phyloP scores from a whole-genome alignment of 768 basidiomycete genomes.

The Rickenella mellea region DNA sequence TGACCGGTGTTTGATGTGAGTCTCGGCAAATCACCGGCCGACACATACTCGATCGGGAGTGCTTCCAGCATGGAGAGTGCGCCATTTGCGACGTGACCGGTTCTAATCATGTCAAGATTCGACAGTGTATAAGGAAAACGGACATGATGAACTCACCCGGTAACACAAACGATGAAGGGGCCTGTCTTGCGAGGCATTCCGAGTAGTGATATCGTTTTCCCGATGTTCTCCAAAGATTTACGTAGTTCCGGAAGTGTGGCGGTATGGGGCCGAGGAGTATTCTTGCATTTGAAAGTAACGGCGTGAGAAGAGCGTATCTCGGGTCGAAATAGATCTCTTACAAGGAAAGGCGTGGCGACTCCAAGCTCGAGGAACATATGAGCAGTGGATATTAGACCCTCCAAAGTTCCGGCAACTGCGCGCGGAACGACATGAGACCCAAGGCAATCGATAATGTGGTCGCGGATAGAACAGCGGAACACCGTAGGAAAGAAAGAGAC shows the following conservation, averaged over 20 bases:
- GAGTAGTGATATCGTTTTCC: constrained; percentile 39
- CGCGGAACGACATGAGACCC: constrained; percentile 1
- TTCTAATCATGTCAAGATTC: constrained; percentile 28
- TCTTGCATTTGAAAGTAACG: constrained; percentile 26
- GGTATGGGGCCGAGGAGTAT: constrained; percentile 75
- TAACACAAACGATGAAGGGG: constrained; percentile 74
- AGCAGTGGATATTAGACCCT: constrained; percentile 71
- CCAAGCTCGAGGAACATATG: constrained; percentile 73
- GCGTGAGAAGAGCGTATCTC: not conserved
- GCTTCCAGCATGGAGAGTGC: constrained; percentile 63
- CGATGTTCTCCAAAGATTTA: constrained; percentile 44
- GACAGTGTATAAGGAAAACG: not conserved
- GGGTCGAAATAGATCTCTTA: constrained; percentile 23
- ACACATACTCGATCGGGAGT: constrained; percentile 54
- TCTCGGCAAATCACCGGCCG: constrained; percentile 43
- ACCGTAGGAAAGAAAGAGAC: not conserved
- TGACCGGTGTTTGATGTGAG: constrained; percentile 47
- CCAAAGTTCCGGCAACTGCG: constrained; percentile 75
- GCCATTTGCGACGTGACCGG: constrained; percentile 77
- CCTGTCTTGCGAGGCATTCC: constrained; percentile 59
- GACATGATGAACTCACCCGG: constrained; percentile 48
- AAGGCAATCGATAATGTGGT: constrained; percentile 1
- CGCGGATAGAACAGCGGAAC: not conserved
- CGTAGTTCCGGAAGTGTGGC: constrained; percentile 48
- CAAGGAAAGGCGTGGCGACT: constrained; percentile 75